These are phyloP conservation scores for Endogone sp. DNA, from an alignment of 192 early-diverging fungal species.

Conservation along the genomic window DNA sequence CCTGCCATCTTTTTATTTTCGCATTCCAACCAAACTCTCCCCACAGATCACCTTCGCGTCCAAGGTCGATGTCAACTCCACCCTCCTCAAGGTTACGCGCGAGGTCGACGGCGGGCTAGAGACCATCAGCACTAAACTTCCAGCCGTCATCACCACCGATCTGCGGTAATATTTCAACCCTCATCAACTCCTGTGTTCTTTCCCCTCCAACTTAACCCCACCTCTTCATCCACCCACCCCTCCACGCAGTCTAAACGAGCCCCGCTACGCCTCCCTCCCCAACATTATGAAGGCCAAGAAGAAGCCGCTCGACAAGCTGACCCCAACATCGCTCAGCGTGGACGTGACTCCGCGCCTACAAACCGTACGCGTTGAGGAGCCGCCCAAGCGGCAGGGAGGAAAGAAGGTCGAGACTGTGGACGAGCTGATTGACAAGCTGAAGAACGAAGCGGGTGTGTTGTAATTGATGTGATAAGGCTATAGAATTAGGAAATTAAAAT, in stretches of 20 bases:
- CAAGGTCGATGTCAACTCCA: conserved; percentile 78
- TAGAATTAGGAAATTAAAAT: no score
- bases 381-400: conserved; percentile 89
- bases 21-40: no score
- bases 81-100: conserved; percentile 78
- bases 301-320: conserved; percentile 83
- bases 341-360: conserved; percentile 81
- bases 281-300: conserved; percentile 99
- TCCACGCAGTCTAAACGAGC: conserved; percentile 77
- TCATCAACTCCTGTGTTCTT: neutral
- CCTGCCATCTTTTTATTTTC: no score
- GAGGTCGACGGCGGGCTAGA: conserved; percentile 99
- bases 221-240: neutral
- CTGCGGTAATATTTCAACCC: conserved; percentile 70
- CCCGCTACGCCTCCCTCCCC: conserved; percentile 91
- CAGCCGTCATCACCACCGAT: conserved; percentile 95
- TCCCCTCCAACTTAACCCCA: neutral
- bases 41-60: conserved; percentile 92
- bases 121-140: conserved; percentile 76
- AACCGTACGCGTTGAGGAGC: conserved; percentile 89
- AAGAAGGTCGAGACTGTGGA: conserved; percentile 90
- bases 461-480: conserved; percentile 31
- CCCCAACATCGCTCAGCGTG: conserved; percentile 76
- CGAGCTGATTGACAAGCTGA: conserved; percentile 87
- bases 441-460: conserved; percentile 73